Evolutionary conservation across 1,284 basidiomycete species (phyloP).

Genomic region (Cystobasidium sp.): DNA sequence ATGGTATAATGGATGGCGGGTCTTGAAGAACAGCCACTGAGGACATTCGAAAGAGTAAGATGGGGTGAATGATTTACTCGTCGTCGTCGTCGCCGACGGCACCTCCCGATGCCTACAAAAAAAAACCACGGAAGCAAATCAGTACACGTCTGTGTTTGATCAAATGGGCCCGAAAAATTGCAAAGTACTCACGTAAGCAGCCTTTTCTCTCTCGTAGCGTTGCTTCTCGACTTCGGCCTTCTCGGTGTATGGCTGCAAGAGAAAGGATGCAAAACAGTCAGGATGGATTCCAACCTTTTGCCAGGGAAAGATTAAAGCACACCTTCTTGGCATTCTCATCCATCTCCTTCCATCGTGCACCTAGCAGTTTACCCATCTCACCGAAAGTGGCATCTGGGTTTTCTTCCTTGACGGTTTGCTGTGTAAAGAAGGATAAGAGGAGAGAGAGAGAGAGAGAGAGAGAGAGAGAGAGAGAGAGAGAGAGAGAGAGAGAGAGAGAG

Average conservation of each 20-base stretch:
- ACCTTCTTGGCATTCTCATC: conserved; percentile 81
- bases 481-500: no score
- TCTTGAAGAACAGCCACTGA: neutral
- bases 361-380: conserved; percentile 83
- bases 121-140: neutral
- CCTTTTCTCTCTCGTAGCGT: conserved; percentile 80
- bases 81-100: conserved; percentile 44
- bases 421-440: neutral
- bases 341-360: conserved; percentile 88
- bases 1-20: neutral
- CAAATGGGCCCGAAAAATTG: no score
- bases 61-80: conserved; percentile 29
- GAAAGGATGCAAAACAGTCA: neutral
- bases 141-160: conserved; percentile 28
- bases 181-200: conserved; percentile 66
- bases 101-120: conserved; percentile 16
- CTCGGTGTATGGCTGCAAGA: conserved; percentile 82
- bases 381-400: conserved; percentile 93
- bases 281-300: no score
- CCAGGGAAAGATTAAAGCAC: neutral
- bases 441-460: no score
- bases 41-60: neutral
- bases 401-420: conserved; percentile 79
- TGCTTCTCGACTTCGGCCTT: conserved; percentile 84
- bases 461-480: no score